Percentiles rank a stretch among this genome's conserved stretches.
These are phyloP conservation scores for Ascoidea asiatica DNA, from an alignment of 805 yeast genomes.

Conservation along the genomic window DNA sequence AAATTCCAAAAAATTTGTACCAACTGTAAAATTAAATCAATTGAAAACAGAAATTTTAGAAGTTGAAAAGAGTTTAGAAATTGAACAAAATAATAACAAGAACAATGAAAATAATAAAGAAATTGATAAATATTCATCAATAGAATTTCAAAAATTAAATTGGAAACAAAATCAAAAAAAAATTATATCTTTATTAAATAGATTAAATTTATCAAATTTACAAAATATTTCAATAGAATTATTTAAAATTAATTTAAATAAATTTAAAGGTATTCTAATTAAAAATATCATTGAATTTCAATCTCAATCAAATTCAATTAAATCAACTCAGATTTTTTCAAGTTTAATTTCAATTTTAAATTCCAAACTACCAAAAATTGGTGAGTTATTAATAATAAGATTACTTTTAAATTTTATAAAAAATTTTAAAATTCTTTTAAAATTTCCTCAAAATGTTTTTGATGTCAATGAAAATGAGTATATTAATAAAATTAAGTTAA, in stretches of 20 bases:
- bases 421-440: too few species aligned
- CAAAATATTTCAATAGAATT: slow-evolving; percentile 33
- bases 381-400: slow-evolving; percentile 40
- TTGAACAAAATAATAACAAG: too few species aligned
- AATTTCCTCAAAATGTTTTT: too few species aligned
- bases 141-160: slow-evolving; percentile 33
- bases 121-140: slow-evolving; percentile 16
- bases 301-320: slow-evolving; percentile 29
- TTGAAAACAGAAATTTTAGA: too few species aligned
- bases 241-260: slow-evolving; percentile 40
- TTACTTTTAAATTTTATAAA: slow-evolving; percentile 45
- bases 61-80: background rate
- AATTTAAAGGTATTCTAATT: slow-evolving; percentile 53
- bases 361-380: slow-evolving; percentile 56
- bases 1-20: background rate
- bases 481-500: slow-evolving; percentile 28
- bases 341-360: slow-evolving; percentile 47
- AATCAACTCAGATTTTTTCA: slow-evolving; percentile 37
- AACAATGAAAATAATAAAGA: slow-evolving; percentile 13
- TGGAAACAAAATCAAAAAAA: slow-evolving; percentile 42
- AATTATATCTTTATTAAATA: slow-evolving; percentile 35
- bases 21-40: background rate
- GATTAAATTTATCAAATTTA: slow-evolving; percentile 32
- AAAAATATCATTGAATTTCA: too few species aligned
- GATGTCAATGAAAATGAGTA: too few species aligned